Evolutionary conservation across 2,329 filamentous ascomycete species (phyloP), one percentile per base, ranked within the genome.

Genomic region (Raffaelea albimanens): DNA sequence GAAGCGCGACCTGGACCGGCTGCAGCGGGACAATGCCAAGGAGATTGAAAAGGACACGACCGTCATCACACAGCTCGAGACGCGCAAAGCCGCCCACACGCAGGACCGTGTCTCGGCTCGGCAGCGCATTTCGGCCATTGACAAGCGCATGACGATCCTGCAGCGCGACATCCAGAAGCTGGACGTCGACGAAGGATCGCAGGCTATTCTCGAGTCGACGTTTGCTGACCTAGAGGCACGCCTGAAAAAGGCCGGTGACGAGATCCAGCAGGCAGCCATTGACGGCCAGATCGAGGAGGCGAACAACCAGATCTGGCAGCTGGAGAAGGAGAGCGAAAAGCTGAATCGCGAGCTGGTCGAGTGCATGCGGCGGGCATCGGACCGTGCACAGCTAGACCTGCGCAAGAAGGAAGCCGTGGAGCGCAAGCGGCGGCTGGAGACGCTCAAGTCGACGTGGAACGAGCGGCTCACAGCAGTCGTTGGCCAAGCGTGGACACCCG

Each of bases 311-410:
- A 69, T 94, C 11, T 77, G 78, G 52, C 71, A 76, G 40, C 66
- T 94, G 2, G 88, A 96, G 57, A 79, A 76, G 19, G 80, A 85
- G 57, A 83, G 77, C 50, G 80, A 85, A 33, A 80, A 74, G 55
- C 72, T 97, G 23, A 83, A 84, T 40, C 70, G 75, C n/a, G 91
- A 97, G 60, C 76, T 96, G 33, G 76, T 89, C 9, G 85, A 94
- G 57, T 87, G 84, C 50, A 95, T 86, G 2, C 82, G 83, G 49
- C 77, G 86, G 49, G 88, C 89, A 5, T 81, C 83, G 4, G 89
- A 95, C 52, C 77, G 89, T 34, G 93, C 91, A 13, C 83, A 86
- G 56, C 73, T 98, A 11, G 87, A 95, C 49, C 82, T 86, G 56
- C 75, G 90, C 31, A 89, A 85, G 58, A 90, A 89, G 56, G 86